Percentiles rank a stretch among this genome's conserved stretches.
These are phyloP conservation scores for Neopestalotiopsis rosae DNA, from an alignment of 2,329 filamentous ascomycete species.

Conservation along the genomic window DNA sequence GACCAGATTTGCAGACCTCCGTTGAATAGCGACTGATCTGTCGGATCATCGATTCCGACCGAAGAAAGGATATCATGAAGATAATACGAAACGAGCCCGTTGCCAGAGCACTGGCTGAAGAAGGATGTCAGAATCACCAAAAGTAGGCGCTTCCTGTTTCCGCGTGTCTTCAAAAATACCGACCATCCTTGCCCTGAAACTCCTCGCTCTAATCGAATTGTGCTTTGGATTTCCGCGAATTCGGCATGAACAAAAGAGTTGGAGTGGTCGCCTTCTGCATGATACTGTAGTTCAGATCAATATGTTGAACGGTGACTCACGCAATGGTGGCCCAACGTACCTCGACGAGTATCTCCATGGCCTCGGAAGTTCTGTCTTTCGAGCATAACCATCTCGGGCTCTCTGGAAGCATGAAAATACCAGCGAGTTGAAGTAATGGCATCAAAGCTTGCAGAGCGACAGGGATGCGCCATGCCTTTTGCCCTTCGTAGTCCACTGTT, in stretches of 20 bases:
- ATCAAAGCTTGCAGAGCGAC: conserved; percentile 1
- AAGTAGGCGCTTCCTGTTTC: neutral
- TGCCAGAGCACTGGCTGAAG: conserved; percentile 22
- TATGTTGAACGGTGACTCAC: no score
- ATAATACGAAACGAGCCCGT: conserved; percentile 33
- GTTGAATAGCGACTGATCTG: conserved; percentile 38
- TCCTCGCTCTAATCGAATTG: conserved; percentile 2
- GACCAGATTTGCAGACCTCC: conserved; percentile 26
- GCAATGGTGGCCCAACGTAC: no score
- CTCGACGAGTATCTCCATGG: neutral
- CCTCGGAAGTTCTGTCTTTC: conserved; percentile 13
- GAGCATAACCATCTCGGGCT: conserved; percentile 5
- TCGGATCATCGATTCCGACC: neutral
- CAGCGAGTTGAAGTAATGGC: neutral
- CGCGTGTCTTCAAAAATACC: neutral
- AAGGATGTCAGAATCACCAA: neutral
- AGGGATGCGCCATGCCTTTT: conserved; percentile 15
- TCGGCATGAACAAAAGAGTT: neutral
- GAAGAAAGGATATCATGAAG: neutral
- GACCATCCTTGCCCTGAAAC: neutral
- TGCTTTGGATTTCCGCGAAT: neutral
- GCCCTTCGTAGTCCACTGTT: neutral
- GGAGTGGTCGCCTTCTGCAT: neutral
- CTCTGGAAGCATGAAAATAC: neutral
- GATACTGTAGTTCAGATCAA: conserved; percentile 4